phyloP scores from a whole-genome alignment of 768 basidiomycete genomes.

The Hortiboletus campestris region DNA sequence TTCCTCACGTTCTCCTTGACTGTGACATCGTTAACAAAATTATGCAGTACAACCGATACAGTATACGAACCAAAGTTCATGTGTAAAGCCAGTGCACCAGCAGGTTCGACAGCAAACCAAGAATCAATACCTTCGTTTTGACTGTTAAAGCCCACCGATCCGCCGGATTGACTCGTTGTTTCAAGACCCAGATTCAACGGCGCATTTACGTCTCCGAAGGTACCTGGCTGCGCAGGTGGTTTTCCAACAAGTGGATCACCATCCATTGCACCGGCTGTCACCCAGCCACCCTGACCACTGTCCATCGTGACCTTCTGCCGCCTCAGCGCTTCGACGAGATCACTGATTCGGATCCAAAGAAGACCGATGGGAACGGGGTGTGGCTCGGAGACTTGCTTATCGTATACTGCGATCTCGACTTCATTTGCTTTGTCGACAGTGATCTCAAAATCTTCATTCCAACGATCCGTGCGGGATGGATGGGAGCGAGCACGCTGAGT shows the following conservation, averaged over 20 bases:
- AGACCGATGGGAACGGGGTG: slow-evolving; percentile 90
- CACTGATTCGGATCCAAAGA: slow-evolving; percentile 91
- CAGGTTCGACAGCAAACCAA: slow-evolving; percentile 97
- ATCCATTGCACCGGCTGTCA: slow-evolving; percentile 89
- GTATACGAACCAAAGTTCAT: slow-evolving; percentile 83
- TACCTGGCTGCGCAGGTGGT: slow-evolving; percentile 49
- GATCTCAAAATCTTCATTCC: slow-evolving; percentile 98
- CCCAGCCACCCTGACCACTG: slow-evolving; percentile 88
- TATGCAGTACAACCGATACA: neutral
- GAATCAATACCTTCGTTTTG: slow-evolving; percentile 83
- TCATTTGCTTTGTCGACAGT: slow-evolving; percentile 97
- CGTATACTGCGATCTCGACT: slow-evolving; percentile 94
- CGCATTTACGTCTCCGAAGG: slow-evolving; percentile 44
- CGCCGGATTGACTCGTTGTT: slow-evolving; percentile 28
- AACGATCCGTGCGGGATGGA: slow-evolving; percentile 90
- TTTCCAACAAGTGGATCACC: slow-evolving; percentile 50
- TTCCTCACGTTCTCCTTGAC: slow-evolving; percentile 98
- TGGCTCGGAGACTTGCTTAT: slow-evolving; percentile 79
- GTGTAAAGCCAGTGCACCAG: slow-evolving; percentile 84
- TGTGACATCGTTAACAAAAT: slow-evolving; percentile 32
- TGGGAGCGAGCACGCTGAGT: slow-evolving; percentile 90
- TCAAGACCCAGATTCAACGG: slow-evolving; percentile 39
- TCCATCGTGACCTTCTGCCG: slow-evolving; percentile 91
- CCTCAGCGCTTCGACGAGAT: slow-evolving; percentile 89
- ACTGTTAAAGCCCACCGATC: slow-evolving; percentile 19